These are phyloP conservation scores for Fusarium mangiferae DNA, from an alignment of 2,329 filamentous ascomycete species.

Conservation along the genomic window DNA sequence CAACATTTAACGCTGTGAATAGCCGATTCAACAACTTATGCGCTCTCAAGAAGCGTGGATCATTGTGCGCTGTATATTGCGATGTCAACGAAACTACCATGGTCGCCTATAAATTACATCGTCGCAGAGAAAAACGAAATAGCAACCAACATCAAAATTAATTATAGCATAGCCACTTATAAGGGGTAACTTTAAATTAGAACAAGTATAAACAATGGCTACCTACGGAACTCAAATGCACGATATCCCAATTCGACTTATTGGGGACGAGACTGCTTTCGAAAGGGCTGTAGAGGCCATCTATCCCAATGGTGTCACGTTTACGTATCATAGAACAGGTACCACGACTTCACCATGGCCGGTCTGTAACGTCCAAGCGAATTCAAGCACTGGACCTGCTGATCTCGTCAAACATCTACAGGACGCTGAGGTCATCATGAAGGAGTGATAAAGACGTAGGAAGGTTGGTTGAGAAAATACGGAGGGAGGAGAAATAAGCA, in stretches of 20 bases:
- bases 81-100: neutral
- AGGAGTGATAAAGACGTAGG: neutral
- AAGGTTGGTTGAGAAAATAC: rapidly evolving
- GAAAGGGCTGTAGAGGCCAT: neutral
- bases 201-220: neutral
- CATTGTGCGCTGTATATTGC: neutral
- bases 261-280: neutral
- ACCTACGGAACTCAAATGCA: neutral
- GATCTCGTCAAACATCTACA: neutral
- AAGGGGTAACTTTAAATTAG: too few species aligned
- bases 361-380: neutral
- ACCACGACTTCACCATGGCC: neutral
- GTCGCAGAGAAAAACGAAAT: rapidly evolving
- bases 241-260: neutral
- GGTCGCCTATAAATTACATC: neutral
- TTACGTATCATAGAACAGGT: neutral
- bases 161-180: rapidly evolving
- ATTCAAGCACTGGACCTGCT: neutral
- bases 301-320: neutral
- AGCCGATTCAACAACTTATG: rapidly evolving
- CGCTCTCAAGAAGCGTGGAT: neutral
- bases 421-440: neutral
- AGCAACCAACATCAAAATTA: neutral
- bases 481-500: rapidly evolving
- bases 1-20: rapidly evolving